These are phyloP conservation scores for Candida chauliodis DNA, from an alignment of 805 yeast genomes.

Conservation along the genomic window DNA sequence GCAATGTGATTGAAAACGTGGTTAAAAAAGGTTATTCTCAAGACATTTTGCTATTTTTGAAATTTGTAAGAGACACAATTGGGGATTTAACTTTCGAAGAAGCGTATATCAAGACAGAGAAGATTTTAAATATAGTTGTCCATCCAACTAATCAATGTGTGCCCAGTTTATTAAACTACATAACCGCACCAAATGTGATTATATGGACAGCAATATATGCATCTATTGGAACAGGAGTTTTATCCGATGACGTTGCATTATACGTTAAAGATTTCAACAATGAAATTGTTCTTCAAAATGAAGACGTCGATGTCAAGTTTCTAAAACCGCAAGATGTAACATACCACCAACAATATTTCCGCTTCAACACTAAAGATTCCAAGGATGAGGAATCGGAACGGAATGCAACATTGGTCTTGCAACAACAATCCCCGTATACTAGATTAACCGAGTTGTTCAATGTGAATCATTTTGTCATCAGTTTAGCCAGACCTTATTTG, in stretches of 20 bases:
- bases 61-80: slow-evolving; percentile 69
- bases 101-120: slow-evolving; percentile 75
- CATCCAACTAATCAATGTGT: slow-evolving; percentile 72
- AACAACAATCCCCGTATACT: slow-evolving; percentile 64
- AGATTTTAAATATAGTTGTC: slow-evolving; percentile 77
- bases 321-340: slow-evolving; percentile 44
- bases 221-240: slow-evolving; percentile 70
- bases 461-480: slow-evolving; percentile 88
- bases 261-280: slow-evolving; percentile 63
- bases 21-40: slow-evolving; percentile 80
- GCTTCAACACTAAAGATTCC: slow-evolving; percentile 14
- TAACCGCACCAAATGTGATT: slow-evolving; percentile 89
- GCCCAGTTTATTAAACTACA: slow-evolving; percentile 77
- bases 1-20: slow-evolving; percentile 71
- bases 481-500: slow-evolving; percentile 88
- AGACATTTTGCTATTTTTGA: slow-evolving; percentile 74
- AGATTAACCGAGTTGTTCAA: slow-evolving; percentile 88
- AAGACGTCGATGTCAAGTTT: slow-evolving; percentile 41
- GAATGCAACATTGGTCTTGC: slow-evolving; percentile 11
- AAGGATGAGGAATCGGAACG: slow-evolving; percentile 15
- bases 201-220: slow-evolving; percentile 90
- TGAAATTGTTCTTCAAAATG: slow-evolving; percentile 48
- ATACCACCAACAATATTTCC: slow-evolving; percentile 43
- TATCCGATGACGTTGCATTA: slow-evolving; percentile 51
- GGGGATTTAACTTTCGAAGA: slow-evolving; percentile 92